Conservation (phyloP, 805 yeast species). For the Spathaspora sp. region DNA sequence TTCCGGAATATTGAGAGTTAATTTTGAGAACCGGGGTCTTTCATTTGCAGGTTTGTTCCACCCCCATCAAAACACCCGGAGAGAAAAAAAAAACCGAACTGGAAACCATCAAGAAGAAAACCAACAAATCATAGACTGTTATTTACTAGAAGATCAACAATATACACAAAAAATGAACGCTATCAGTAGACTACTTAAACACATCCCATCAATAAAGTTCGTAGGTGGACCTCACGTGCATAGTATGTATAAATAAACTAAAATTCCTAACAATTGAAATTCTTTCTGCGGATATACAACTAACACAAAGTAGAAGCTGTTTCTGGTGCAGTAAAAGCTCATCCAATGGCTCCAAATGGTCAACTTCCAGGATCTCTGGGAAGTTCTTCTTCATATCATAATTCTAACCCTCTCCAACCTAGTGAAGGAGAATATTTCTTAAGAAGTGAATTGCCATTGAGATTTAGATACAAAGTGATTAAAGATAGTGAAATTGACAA, state of each 20-base stretch:
- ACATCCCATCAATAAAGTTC: constrained; percentile 77
- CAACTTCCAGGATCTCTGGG: constrained; percentile 29
- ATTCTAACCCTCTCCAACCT: constrained; percentile 37
- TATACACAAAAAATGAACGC: constrained; percentile 24
- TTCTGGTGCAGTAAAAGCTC: constrained; percentile 20
- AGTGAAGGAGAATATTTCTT: constrained; percentile 44
- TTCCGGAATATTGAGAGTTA: background rate
- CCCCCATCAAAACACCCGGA: background rate
- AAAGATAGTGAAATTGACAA: constrained; percentile 71
- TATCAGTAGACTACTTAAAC: constrained; percentile 31
- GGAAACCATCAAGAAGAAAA: background rate
- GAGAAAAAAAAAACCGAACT: background rate
- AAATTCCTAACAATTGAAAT: background rate
- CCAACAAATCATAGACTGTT: background rate
- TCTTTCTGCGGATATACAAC: background rate
- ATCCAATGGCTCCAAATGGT: constrained; percentile 43
- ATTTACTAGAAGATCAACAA: background rate
- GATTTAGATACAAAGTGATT: constrained; percentile 66
- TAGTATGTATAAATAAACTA: constrained; percentile 31
- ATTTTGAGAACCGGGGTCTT: background rate
- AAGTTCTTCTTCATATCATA: constrained; percentile 10
- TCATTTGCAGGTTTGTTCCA: too few relatives aligned
- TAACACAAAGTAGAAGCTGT: constrained; percentile 7
- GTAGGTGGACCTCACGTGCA: constrained; percentile 73
- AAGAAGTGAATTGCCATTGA: constrained; percentile 63